These are phyloP conservation scores for Ophiostoma fasciatum DNA, from an alignment of 2,329 filamentous ascomycete genomes.

Conservation along the genomic window DNA sequence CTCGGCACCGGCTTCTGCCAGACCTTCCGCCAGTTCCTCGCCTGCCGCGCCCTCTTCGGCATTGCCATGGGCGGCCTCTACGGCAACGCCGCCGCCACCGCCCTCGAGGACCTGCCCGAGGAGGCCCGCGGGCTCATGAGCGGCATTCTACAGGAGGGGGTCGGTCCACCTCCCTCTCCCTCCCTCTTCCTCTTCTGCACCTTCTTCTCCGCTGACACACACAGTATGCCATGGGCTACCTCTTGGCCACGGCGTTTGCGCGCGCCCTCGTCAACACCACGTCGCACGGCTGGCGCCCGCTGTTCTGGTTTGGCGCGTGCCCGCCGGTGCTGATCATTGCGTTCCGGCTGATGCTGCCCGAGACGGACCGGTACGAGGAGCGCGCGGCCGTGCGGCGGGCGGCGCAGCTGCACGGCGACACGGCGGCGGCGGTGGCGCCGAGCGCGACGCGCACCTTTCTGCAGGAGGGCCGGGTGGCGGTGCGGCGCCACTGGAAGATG, in stretches of 20 bases:
- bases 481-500: constrained; percentile 67
- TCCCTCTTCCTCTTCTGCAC: no score
- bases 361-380: constrained; percentile 11
- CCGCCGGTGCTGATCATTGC: constrained; percentile 36
- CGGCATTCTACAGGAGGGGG: constrained; percentile 72
- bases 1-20: constrained; percentile 57
- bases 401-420: constrained; percentile 34
- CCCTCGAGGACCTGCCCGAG: constrained; percentile 41
- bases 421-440: constrained; percentile 28
- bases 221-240: constrained; percentile 26
- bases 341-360: constrained; percentile 13
- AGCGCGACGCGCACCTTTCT: constrained; percentile 53
- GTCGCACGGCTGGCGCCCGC: constrained; percentile 54
- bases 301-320: constrained; percentile 59
- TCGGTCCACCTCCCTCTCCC: no score
- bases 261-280: constrained; percentile 44
- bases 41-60: constrained; percentile 57
- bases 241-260: constrained; percentile 12
- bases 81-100: constrained; percentile 65
- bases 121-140: constrained; percentile 67
- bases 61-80: constrained; percentile 73
- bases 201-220: no score
- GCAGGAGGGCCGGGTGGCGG: constrained; percentile 51
- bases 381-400: constrained; percentile 23
- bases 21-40: constrained; percentile 62